Conservation (phyloP, 2,329 filamentous ascomycete genomes). For the Fusarium mundagurra region DNA sequence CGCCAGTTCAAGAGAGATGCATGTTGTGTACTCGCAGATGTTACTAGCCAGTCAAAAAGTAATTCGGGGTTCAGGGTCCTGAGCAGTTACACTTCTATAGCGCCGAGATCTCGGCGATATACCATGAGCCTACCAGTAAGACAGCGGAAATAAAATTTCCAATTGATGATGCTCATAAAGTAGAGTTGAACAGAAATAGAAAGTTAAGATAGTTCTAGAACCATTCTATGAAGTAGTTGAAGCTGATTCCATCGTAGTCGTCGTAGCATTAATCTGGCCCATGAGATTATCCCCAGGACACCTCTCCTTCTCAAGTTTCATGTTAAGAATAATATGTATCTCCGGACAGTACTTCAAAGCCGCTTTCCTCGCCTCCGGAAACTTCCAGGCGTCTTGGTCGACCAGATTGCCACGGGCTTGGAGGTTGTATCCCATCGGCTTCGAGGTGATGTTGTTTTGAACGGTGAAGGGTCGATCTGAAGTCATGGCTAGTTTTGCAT, state of each 20-base stretch:
- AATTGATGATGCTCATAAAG: too few relatives aligned
- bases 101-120: background rate
- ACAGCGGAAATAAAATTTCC: too few relatives aligned
- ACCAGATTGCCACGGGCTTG: background rate
- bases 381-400: background rate
- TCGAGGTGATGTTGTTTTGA: background rate
- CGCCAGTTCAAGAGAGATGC: too few relatives aligned
- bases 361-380: background rate
- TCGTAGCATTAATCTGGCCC: background rate
- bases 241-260: background rate
- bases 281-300: background rate
- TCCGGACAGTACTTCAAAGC: background rate
- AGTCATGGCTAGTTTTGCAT: background rate
- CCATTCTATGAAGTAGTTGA: background rate
- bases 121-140: fast-evolving
- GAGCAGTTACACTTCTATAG: too few relatives aligned
- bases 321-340: background rate
- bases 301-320: background rate
- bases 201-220: fast-evolving
- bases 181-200: fast-evolving
- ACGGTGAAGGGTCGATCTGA: background rate
- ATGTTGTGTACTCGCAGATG: fast-evolving
- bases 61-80: fast-evolving
- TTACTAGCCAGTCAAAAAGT: fast-evolving
- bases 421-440: background rate